Evolutionary conservation across 768 basidiomycete species (phyloP).

Genomic region (Lyophyllum atratum): DNA sequence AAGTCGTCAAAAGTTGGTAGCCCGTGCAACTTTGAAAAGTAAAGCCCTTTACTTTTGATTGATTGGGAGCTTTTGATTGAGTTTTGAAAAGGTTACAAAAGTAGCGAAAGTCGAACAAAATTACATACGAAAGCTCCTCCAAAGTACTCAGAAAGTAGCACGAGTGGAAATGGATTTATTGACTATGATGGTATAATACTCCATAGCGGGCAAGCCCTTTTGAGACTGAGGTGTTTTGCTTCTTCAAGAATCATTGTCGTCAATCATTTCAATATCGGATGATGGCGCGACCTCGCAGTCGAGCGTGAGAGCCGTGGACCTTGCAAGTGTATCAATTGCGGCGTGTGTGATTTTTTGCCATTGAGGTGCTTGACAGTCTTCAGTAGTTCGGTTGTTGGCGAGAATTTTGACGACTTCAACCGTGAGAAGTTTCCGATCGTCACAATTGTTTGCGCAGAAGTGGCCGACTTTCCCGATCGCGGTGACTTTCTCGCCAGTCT

Average conservation of each 20-base stretch:
- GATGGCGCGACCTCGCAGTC: background rate
- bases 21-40: background rate
- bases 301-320: background rate
- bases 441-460: background rate
- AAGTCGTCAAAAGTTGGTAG: background rate
- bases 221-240: background rate
- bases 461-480: background rate
- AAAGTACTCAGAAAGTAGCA: background rate
- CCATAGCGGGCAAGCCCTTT: background rate
- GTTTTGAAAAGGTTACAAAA: background rate
- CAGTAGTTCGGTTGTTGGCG: background rate
- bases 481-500: background rate
- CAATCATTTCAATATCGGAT: background rate
- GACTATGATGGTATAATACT: background rate
- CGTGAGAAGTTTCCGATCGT: background rate
- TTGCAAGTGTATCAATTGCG: background rate
- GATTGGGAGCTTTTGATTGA: no score
- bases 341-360: background rate
- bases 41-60: background rate
- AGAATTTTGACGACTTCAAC: background rate
- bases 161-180: background rate
- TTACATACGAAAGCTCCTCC: background rate
- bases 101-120: background rate
- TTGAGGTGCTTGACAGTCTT: no score
- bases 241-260: background rate